Base-by-base conservation (phyloP, 2,329 filamentous ascomycete species). In the Paracoccidioides brasiliensis region DNA sequence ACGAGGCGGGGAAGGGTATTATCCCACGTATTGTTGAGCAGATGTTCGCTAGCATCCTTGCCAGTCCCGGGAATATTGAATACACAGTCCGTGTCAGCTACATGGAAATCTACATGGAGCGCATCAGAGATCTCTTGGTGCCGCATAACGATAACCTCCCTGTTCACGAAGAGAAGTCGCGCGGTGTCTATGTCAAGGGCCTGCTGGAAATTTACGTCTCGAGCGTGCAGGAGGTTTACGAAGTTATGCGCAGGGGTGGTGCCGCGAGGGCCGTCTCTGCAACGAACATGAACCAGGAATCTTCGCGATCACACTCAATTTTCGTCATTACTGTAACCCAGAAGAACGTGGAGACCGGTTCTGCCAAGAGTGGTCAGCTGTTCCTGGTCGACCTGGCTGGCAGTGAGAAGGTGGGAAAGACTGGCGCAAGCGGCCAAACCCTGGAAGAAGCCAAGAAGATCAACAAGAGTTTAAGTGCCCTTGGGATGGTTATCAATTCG, bases 81-180 rank as follows among this genome's bases (percentile, higher is more conserved):
- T 97, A 97, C 72, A 97, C 90, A n/a, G 91, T 98, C 54, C 84
- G 90, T 56, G 91, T 97, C 67, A 95, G 90, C 72, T 97, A 97
- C 74, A 96, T 98, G 90, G 93, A 98, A 74, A 97, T 98, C 61
- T 98, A 98, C 77, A 98, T 97, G 93, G 93, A 98, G 76, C 84
- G 87, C 64, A 97, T 98, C 70, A 83, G 91, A 66, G 93, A 98
- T 82, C 74, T 98, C 66, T 76, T 98, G 60, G 84, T 86, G 30
- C 93, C 93, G 9, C 86, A 90, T 58, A 95, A 97, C 72, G 91
- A 96, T 75, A 97, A 97, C 68, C 77, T 98, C 53, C 90, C 91
- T 0, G 85, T 97, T n/a, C 93, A 97, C 74, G 93, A 98, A 67
- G 93, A 97, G 73, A 95, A 96, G 79, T 93, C 86, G 68, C 81